A percentile compares a stretch with the other conserved stretches of the same genome.
Conservation (phyloP, 495 filamentous ascomycete genomes). For the Pseudotulostoma volvatum region DNA sequence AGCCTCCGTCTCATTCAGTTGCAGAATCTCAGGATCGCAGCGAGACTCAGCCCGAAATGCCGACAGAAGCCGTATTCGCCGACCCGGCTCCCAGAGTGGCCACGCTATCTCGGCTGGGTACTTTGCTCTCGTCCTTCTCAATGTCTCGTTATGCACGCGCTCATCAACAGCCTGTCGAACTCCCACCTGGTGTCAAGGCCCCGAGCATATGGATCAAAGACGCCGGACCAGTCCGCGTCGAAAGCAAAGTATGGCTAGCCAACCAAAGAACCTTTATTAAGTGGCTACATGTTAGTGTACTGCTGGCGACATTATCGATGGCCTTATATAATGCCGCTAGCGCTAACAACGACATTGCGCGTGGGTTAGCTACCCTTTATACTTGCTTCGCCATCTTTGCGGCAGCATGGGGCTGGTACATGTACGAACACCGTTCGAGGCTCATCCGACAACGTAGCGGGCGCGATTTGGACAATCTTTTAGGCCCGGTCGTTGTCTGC, state of each 20-base stretch:
- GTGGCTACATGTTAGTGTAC: slow-evolving; percentile 84
- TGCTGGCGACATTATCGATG: slow-evolving; percentile 67
- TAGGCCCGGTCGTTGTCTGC: slow-evolving; percentile 74
- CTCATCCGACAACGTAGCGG: slow-evolving; percentile 77
- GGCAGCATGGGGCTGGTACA: slow-evolving; percentile 72
- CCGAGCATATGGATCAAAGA: slow-evolving; percentile 85
- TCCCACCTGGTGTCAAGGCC: slow-evolving; percentile 76
- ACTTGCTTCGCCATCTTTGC: slow-evolving; percentile 68
- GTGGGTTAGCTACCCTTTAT: slow-evolving; percentile 63
- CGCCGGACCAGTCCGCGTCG: slow-evolving; percentile 71
- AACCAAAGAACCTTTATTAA: slow-evolving; percentile 96
- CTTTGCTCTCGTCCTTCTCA: slow-evolving; percentile 57
- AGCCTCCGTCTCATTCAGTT: slow-evolving; percentile 5
- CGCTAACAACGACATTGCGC: slow-evolving; percentile 49
- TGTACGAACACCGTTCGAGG: slow-evolving; percentile 54
- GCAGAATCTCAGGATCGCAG: slow-evolving; percentile 8
- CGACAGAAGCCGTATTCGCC: not conserved
- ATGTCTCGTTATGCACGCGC: slow-evolving; percentile 50
- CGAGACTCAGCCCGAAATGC: not conserved
- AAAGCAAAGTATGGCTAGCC: slow-evolving; percentile 96
- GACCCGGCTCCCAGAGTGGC: slow-evolving; percentile 4
- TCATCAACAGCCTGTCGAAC: slow-evolving; percentile 23
- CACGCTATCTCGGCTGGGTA: slow-evolving; percentile 29
- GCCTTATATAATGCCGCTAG: slow-evolving; percentile 79
- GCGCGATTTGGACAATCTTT: slow-evolving; percentile 75